Evolutionary conservation across 2,329 filamentous ascomycete genomes (phyloP), one percentile per base, ranked within the genome.

Genomic region (Gliomastix tumulicola): DNA sequence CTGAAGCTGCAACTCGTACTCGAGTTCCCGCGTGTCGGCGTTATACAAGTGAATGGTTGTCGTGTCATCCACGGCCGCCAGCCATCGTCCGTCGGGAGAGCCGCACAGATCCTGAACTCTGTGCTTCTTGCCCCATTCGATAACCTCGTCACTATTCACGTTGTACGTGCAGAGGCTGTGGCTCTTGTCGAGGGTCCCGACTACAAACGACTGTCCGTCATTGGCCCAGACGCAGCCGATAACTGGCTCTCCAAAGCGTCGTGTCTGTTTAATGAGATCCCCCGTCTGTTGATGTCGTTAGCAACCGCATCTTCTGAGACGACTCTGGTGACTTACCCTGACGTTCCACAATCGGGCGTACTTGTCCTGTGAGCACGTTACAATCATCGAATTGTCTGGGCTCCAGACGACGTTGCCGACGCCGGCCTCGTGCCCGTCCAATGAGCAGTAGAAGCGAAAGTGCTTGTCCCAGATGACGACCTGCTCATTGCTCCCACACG

Each of bases 331-430:
- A 60, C 74, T 62, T 62, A 87, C 84, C 47, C 71, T 64, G 13
- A 72, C 66, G 57, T 88, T 77, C 84, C 86, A 95, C 43, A 95
- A 60, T 23, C 82, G 74, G 2, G 86, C 88, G 43, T 72, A 74
- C 32, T 74, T 76, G 51, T 94, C 86, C 45, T 78, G 73, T 13
- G 79, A 84, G 55, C 90, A 97, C 13, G 84, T 90, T 27, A 97
- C 79, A 22, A 98, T 69, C 62, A 86, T 86, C 2, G 74, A 74
- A 60, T 94, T 87, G 57, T 98, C 88, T 6, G 89, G 92, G 54
- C 89, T 96, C 87, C 92, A 98, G 2, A 86, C 73, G 5, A 94
- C 63, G 50, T 89, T 88, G 16, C 84, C 82, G 11, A 96, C 82
- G 2, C 85, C 83, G 4, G 65, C 65, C 2, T 76, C 69, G 48